These are phyloP conservation scores for Diaporthe caulivora DNA, from an alignment of 2,329 filamentous ascomycete species.

Conservation along the genomic window DNA sequence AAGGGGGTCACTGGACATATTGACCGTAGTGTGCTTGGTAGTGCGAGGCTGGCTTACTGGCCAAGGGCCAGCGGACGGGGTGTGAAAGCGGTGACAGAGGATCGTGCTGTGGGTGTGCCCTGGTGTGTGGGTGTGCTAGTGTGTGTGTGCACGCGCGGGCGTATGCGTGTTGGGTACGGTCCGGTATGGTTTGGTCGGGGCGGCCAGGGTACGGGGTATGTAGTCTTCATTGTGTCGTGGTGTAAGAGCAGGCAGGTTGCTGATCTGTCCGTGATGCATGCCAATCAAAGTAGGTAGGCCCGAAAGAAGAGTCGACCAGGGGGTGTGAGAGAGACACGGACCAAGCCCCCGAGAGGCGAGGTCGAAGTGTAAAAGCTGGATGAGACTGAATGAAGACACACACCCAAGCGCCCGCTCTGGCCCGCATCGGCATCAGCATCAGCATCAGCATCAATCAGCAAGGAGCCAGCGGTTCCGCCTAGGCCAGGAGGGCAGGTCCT, in stretches of 20 bases:
- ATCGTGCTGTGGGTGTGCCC: conserved; percentile 25
- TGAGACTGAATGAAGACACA: background rate
- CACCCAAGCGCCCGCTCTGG: background rate
- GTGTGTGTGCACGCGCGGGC: no score
- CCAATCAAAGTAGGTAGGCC: conserved; percentile 32
- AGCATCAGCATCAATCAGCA: conserved; percentile 16
- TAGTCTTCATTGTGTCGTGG: no score
- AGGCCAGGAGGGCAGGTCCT: background rate
- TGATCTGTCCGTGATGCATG: conserved; percentile 32
- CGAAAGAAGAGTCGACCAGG: conserved; percentile 33
- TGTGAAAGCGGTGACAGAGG: conserved; percentile 6
- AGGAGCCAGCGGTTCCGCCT: conserved; percentile 19
- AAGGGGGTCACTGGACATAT: background rate
- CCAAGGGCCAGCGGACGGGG: background rate
- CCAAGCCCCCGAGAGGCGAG: conserved; percentile 1
- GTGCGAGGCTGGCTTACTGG: conserved; percentile 5
- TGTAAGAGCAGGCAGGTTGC: background rate
- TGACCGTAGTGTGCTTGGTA: background rate
- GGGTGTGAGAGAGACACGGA: conserved; percentile 14
- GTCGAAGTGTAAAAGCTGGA: conserved; percentile 2
- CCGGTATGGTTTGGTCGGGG: conserved; percentile 11
- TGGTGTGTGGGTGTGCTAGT: conserved; percentile 8
- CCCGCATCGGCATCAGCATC: background rate
- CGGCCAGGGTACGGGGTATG: background rate
- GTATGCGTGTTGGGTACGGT: background rate